Evolutionary conservation across 2,329 filamentous ascomycete species (phyloP), one percentile per base, ranked within the genome.

Genomic region (Magnaporthiopsis incrustans): DNA sequence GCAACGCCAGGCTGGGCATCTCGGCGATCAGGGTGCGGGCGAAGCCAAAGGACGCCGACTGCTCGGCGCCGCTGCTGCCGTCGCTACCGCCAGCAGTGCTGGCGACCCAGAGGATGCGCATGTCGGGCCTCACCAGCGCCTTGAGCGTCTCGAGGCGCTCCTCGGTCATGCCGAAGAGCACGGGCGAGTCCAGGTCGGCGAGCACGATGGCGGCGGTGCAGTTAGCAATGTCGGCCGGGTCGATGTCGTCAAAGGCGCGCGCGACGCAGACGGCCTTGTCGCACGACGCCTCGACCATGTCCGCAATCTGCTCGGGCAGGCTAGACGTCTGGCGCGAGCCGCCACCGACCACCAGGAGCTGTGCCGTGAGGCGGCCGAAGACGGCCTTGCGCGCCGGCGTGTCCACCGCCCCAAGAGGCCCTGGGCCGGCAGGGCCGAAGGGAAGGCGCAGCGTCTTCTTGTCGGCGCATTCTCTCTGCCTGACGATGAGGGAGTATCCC

Each of bases 401-500:
- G 6, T 44, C 50, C 0, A 11, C 44, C 15, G 60, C 27, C 1
- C 60, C 60, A 7, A 14, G 26, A 2, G 44, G 44, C 0, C 44
- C 44, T 32, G 60, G 60, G 7, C 60, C 60, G 26, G 26, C 60
- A 6, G 22, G 7, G 22, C 22, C 25, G 10, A 69, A 61, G 3
- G 73, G 66, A 26, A 64, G 64, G 59, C 69, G 44, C 30, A 71
- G 44, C 7, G 66, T 27, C 10, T 64, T 59, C 64, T 73, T 73
- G 7, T 70, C 63, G 18, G 62, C 61, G 1, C 67, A 71, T 22
- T 70, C 68, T 22, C 74, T 68, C 62, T 79, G 77, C 12, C 77
- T 73, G 10, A 80, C 70, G 26, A 71, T 73, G n/a, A 80, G 64
- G 1, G 73, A 72, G 58, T 73, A 76, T 1, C 77, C 76, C 0